A percentile compares a stretch with the other conserved stretches of the same genome.
These are phyloP conservation scores for Lactarius deliciosus DNA, from an alignment of 768 basidiomycete genomes.

Conservation along the genomic window DNA sequence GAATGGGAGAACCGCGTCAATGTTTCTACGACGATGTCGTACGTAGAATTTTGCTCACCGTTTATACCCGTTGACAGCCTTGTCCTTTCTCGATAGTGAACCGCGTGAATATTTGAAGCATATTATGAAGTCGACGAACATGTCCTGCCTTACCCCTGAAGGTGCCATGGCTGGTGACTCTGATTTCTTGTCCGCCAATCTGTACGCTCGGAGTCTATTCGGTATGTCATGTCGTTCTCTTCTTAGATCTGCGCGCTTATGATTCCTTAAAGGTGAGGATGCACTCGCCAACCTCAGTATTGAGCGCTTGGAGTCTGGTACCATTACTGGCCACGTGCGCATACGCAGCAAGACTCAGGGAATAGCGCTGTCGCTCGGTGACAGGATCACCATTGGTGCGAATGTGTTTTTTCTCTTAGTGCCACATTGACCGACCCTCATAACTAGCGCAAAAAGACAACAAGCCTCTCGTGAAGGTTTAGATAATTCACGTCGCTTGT, in stretches of 20 bases:
- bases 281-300: slow-evolving; percentile 93
- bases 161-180: slow-evolving; percentile 90
- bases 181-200: slow-evolving; percentile 94
- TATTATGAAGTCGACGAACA: slow-evolving; percentile 96
- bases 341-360: slow-evolving; percentile 98
- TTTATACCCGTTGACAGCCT: neutral
- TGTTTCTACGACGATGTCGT: slow-evolving; percentile 81
- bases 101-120: slow-evolving; percentile 89
- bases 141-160: slow-evolving; percentile 93
- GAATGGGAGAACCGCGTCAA: slow-evolving; percentile 99
- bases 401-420: neutral
- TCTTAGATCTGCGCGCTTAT: slow-evolving; percentile 7
- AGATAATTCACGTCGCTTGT: slow-evolving; percentile 19
- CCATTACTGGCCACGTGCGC: slow-evolving; percentile 88
- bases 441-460: slow-evolving; percentile 28
- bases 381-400: slow-evolving; percentile 71
- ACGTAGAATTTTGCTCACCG: slow-evolving; percentile 37
- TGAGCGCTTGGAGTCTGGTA: slow-evolving; percentile 79
- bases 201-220: slow-evolving; percentile 93
- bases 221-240: slow-evolving; percentile 50
- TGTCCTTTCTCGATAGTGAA: slow-evolving; percentile 47
- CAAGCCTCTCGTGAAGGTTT: slow-evolving; percentile 21
- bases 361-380: slow-evolving; percentile 92
- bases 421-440: neutral
- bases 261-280: slow-evolving; percentile 72